Conservation (phyloP, 352 stramenopile species). For the Pythium aquatile region DNA sequence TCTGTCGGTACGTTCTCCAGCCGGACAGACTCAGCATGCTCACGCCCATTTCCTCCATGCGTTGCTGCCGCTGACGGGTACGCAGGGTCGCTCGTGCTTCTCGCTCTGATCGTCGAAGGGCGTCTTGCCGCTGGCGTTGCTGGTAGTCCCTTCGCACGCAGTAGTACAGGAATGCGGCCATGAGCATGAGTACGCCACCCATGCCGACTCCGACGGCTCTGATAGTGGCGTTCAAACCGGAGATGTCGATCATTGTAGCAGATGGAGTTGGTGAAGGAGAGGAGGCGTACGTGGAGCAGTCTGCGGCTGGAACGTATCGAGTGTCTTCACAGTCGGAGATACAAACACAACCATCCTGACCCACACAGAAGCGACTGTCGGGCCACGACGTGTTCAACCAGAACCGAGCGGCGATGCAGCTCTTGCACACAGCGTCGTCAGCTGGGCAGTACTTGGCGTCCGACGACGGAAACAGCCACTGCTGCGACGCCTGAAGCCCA, state of each 20-base stretch:
- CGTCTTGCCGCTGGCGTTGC: constrained; percentile 6
- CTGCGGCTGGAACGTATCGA: neutral
- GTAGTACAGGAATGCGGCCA: constrained; percentile 16
- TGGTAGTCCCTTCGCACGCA: constrained; percentile 24
- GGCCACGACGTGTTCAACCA: constrained; percentile 6
- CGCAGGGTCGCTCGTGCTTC: constrained; percentile 5
- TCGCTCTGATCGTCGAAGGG: neutral
- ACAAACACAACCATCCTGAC: constrained; percentile 19
- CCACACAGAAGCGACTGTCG: constrained; percentile 24
- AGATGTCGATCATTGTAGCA: neutral
- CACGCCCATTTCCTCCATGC: constrained; percentile 6
- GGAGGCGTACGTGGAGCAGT: constrained; percentile 1
- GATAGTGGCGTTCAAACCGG: constrained; percentile 12
- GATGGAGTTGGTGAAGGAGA: neutral
- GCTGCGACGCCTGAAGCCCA: neutral
- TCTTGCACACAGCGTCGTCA: constrained; percentile 14
- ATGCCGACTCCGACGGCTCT: constrained; percentile 17
- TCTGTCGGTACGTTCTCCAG: constrained; percentile 22
- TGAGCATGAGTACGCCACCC: constrained; percentile 17
- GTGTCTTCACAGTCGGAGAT: constrained; percentile 17
- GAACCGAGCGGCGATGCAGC: constrained; percentile 18
- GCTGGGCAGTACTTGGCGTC: constrained; percentile 19
- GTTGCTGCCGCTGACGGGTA: constrained; percentile 5
- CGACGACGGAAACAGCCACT: constrained; percentile 14
- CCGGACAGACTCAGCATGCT: constrained; percentile 19